phyloP scores from a whole-genome alignment of 805 yeast genomes.

The Yarrowia osloensis region DNA sequence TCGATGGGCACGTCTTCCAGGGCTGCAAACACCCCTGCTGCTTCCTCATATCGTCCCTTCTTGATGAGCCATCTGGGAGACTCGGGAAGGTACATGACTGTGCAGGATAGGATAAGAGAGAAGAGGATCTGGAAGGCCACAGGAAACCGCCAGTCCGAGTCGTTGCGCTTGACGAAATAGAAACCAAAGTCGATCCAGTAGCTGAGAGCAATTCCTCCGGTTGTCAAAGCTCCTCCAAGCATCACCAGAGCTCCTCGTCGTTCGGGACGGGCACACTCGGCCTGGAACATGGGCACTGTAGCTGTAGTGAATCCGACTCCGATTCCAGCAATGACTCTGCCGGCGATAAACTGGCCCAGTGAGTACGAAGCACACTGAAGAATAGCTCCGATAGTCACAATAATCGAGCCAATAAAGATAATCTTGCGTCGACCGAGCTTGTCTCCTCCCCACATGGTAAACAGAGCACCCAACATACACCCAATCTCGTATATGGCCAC shows the following conservation, averaged over 20 bases:
- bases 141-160: slow-evolving; percentile 36
- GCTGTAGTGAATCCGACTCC: slow-evolving; percentile 53
- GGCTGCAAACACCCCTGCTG: slow-evolving; percentile 7
- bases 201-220: slow-evolving; percentile 72
- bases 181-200: slow-evolving; percentile 50
- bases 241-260: slow-evolving; percentile 69
- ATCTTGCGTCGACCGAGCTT: slow-evolving; percentile 62
- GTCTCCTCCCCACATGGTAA: slow-evolving; percentile 51
- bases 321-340: neutral
- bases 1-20: slow-evolving; percentile 5
- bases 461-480: slow-evolving; percentile 43
- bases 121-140: slow-evolving; percentile 2
- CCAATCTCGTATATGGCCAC: slow-evolving; percentile 56
- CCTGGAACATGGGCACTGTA: slow-evolving; percentile 79
- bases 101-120: neutral
- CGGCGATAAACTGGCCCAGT: neutral
- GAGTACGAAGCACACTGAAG: slow-evolving; percentile 10
- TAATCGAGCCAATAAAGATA: neutral
- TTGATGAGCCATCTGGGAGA: slow-evolving; percentile 7
- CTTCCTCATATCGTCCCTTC: slow-evolving; percentile 2
- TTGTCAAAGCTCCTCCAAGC: slow-evolving; percentile 69
- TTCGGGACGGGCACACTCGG: slow-evolving; percentile 69
- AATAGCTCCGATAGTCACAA: neutral
- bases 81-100: neutral
- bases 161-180: slow-evolving; percentile 41